A percentile compares a stretch with the other conserved stretches of the same genome.
Evolutionary conservation across 495 filamentous ascomycete genomes (phyloP).

Genomic region (Penicillium desertorum): DNA sequence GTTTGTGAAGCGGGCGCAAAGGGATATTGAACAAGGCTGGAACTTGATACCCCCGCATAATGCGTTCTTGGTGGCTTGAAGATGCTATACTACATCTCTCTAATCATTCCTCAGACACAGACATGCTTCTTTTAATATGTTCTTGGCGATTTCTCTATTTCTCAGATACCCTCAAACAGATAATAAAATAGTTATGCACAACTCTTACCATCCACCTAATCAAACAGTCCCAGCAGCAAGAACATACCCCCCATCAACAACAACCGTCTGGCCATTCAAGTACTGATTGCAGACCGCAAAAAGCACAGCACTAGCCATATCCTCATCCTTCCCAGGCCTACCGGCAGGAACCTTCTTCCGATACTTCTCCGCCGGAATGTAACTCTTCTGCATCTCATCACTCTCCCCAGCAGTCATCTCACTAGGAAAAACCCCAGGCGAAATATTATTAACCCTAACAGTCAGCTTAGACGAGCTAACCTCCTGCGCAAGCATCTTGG

Average conservation of each 20-base stretch:
- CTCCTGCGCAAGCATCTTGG: slow-evolving; percentile 55
- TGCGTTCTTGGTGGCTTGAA: neutral
- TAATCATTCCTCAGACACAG: neutral
- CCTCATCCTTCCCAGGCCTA: slow-evolving; percentile 67
- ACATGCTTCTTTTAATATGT: neutral
- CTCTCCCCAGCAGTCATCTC: slow-evolving; percentile 57
- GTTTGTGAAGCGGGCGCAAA: slow-evolving; percentile 26
- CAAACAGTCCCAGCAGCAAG: slow-evolving; percentile 35
- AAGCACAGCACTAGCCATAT: slow-evolving; percentile 69
- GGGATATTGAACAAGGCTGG: slow-evolving; percentile 12
- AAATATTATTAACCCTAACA: slow-evolving; percentile 54
- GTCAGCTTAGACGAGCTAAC: slow-evolving; percentile 40
- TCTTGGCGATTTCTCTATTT: neutral
- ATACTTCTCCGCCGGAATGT: slow-evolving; percentile 60
- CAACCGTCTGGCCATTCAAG: slow-evolving; percentile 65
- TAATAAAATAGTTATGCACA: neutral
- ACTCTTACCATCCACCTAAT: neutral
- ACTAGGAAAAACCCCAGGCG: slow-evolving; percentile 54
- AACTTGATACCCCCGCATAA: neutral
- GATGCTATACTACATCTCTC: neutral
- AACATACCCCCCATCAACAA: slow-evolving; percentile 65
- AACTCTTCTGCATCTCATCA: slow-evolving; percentile 62
- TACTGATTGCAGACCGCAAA: slow-evolving; percentile 67
- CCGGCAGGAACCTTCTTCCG: slow-evolving; percentile 55
- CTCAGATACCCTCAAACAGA: neutral